These are phyloP conservation scores for Mycosphaerella arachidis DNA, from an alignment of 2,329 filamentous ascomycete genomes.

Conservation along the genomic window DNA sequence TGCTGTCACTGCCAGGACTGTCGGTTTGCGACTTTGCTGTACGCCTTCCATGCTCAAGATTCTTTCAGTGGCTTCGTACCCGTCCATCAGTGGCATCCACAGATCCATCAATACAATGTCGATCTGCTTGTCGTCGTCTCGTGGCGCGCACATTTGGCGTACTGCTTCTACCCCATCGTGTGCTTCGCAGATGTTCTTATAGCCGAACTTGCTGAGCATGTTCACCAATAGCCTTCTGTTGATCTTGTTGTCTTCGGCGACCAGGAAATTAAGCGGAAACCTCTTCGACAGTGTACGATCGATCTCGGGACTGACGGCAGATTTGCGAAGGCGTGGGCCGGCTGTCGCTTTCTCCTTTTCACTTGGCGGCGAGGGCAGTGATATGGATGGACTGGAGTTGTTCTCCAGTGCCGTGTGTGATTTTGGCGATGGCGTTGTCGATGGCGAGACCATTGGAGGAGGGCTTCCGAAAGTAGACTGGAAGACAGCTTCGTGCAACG, in stretches of 20 bases:
- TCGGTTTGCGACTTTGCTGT: conserved; percentile 27
- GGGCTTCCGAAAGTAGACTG: conserved; percentile 3
- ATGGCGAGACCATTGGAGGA: not conserved
- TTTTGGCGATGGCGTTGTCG: conserved; percentile 22
- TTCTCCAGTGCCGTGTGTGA: not conserved
- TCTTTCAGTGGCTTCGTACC: conserved; percentile 62
- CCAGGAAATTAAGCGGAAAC: conserved; percentile 62
- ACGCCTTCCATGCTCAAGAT: conserved; percentile 52
- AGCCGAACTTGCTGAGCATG: conserved; percentile 65
- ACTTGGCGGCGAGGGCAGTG: conserved; percentile 12
- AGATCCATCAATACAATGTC: conserved; percentile 69
- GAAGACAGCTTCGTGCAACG: conserved; percentile 23
- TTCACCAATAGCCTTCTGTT: conserved; percentile 63
- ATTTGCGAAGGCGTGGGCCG: conserved; percentile 18
- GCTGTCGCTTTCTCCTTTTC: conserved; percentile 2
- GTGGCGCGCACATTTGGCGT: conserved; percentile 47
- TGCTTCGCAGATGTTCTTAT: conserved; percentile 58
- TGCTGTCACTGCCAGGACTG: conserved; percentile 60
- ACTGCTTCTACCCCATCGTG: conserved; percentile 67
- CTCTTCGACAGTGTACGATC: conserved; percentile 56
- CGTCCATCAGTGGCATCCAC: conserved; percentile 72
- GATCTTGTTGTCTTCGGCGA: conserved; percentile 70
- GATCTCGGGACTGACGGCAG: conserved; percentile 32
- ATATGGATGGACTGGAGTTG: conserved; percentile 11
- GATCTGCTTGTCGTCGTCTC: conserved; percentile 39